Conservation (phyloP, 2,329 filamentous ascomycete genomes). For the Penicillium concentricum region DNA sequence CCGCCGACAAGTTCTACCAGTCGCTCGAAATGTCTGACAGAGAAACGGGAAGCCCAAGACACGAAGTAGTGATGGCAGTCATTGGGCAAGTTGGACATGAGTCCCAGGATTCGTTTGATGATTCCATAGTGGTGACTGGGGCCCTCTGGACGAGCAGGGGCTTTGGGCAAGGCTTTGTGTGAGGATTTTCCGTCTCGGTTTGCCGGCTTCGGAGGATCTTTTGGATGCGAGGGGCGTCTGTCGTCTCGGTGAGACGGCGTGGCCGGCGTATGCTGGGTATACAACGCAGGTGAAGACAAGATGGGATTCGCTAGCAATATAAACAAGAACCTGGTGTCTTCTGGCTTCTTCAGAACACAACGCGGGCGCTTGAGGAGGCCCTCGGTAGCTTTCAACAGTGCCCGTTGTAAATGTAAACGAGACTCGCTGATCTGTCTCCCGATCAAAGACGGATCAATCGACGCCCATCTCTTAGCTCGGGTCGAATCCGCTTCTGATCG, state of each 20-base stretch:
- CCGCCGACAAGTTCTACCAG: constrained; percentile 74
- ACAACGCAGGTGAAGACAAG: constrained; percentile 52
- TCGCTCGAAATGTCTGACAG: constrained; percentile 65
- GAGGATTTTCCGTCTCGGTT: constrained; percentile 16
- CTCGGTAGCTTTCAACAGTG: constrained; percentile 75
- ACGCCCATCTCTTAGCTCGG: constrained; percentile 37
- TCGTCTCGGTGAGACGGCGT: constrained; percentile 22
- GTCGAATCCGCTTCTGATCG: constrained; percentile 21
- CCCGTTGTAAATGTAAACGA: constrained; percentile 66
- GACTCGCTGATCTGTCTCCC: constrained; percentile 58
- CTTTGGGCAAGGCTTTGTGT: constrained; percentile 18
- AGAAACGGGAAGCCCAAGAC: constrained; percentile 73
- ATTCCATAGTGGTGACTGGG: constrained; percentile 76
- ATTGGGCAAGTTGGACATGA: constrained; percentile 72
- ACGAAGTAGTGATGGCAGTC: constrained; percentile 76
- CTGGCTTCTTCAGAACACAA: constrained; percentile 63
- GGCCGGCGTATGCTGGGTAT: constrained; percentile 13
- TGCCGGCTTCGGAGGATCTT: constrained; percentile 18
- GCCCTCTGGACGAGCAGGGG: constrained; percentile 33
- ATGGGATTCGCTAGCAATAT: constrained; percentile 78
- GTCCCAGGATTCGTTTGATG: constrained; percentile 77
- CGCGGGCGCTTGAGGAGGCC: constrained; percentile 76
- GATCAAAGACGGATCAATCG: constrained; percentile 47
- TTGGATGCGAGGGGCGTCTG: constrained; percentile 32
- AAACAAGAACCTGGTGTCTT: constrained; percentile 74